A percentile compares a stretch with the other conserved stretches of the same genome.
These are phyloP conservation scores for Yamadazyma oceani DNA, from an alignment of 1,139 yeast genomes.

Conservation along the genomic window DNA sequence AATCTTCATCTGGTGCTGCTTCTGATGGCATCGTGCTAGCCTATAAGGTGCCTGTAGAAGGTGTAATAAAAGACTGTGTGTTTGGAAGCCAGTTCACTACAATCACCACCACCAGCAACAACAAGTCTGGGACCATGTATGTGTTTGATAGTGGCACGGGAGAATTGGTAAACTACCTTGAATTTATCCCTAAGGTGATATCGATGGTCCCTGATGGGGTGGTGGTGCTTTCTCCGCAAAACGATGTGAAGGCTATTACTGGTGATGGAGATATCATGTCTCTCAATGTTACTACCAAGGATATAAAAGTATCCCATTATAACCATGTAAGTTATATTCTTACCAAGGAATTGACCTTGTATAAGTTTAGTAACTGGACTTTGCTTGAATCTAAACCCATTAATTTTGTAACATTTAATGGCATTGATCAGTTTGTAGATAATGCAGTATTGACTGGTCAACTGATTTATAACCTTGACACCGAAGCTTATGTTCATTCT, in stretches of 20 bases:
- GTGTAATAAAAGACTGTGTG: not conserved
- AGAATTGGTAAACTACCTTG: not conserved
- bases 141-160: slow-evolving; percentile 1
- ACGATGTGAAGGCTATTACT: not conserved
- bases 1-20: too few species aligned
- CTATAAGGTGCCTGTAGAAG: too few species aligned
- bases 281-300: slow-evolving; percentile 5
- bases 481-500: not conserved
- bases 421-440: slow-evolving; percentile 16
- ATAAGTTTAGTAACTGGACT: slow-evolving; percentile 11
- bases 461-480: not conserved
- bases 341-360: slow-evolving; percentile 12
- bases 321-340: slow-evolving; percentile 16
- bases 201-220: not conserved
- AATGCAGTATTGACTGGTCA: slow-evolving; percentile 2
- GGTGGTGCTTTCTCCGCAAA: not conserved
- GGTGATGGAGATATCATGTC: slow-evolving; percentile 9
- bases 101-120: not conserved
- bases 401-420: slow-evolving; percentile 11
- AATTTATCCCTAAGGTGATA: slow-evolving; percentile 2
- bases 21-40: too few species aligned
- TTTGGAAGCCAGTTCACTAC: not conserved
- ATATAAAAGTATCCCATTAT: slow-evolving; percentile 8
- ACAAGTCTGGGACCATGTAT: too few species aligned
- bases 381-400: slow-evolving; percentile 3